Base-by-base conservation (phyloP, 2,329 filamentous ascomycete species). In the Didymella keratinophila region DNA sequence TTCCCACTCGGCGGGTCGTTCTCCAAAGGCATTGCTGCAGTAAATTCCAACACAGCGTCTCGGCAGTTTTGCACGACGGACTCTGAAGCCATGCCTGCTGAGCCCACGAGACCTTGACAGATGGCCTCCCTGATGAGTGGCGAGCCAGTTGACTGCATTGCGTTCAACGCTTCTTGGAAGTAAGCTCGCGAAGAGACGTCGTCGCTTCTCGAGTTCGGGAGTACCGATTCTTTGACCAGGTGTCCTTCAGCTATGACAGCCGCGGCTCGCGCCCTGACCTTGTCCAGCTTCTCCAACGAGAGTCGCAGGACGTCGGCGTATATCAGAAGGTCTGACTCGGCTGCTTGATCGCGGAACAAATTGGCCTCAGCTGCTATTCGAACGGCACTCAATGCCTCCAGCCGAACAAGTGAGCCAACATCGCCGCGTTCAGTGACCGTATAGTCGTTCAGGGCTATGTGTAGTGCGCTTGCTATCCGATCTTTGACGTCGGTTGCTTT, bases 341-440 rank as follows among this genome's bases (percentile, higher is more conserved):
- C 53, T 2, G 65, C 60, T 8, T 59, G 55, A n/a, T 52, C 37
- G 4, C 60, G 60, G 18, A 73, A 61, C 10, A 66, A 44, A 12
- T 50, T 64, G 28, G 56, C 56, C n/a, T 58, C 58, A 70, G 73
- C 78, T 7, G 72, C 74, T 32, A 71, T 72, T 78, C 84, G 87
- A 1, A 92, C 81, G 2, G 86, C 87, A 59, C 86, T 84, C 12
- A 97, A 83, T 23, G 92, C 93, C 74, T 93, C 89, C 5, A 94
- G 80, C 3, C 95, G 86, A 4, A 96, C 90, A 51, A 93, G 86
- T 0, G 93, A 96, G 5, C 95, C 95, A 47, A 98, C 85, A 71
- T 99, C 95, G 16, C 95, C 95, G 56, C 93, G 84, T 14, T 93
- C 89, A 65, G 92, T 94, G 3, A 92, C 93, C 0, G 92, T 96